Percentiles rank a stretch among this genome's conserved stretches.
Evolutionary conservation across 768 basidiomycete species (phyloP).

Genomic region (Gelatoporia subvermispora): DNA sequence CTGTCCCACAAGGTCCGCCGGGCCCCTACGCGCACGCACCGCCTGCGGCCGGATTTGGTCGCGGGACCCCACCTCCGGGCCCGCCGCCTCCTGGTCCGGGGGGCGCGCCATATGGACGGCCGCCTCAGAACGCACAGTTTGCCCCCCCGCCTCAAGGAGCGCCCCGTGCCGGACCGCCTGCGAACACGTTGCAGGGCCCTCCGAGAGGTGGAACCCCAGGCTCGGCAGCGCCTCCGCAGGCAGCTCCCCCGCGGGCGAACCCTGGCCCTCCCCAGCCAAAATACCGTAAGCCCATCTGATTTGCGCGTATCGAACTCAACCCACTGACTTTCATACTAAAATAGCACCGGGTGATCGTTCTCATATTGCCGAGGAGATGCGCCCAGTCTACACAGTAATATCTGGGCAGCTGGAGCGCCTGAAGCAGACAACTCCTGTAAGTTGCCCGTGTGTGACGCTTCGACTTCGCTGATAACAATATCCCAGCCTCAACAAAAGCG

Average conservation of each 20-base stretch:
- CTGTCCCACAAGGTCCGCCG: constrained; percentile 30
- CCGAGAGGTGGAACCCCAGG: constrained; percentile 11
- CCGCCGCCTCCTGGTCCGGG: constrained; percentile 26
- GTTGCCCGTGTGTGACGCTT: constrained; percentile 23
- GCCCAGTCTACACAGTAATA: constrained; percentile 65
- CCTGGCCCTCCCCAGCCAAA: constrained; percentile 43
- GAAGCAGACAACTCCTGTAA: constrained; percentile 72
- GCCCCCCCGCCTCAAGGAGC: constrained; percentile 4
- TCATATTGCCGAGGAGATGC: constrained; percentile 76
- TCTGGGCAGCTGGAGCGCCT: constrained; percentile 56
- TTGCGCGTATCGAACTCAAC: background rate
- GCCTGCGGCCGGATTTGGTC: constrained; percentile 36
- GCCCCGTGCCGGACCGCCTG: constrained; percentile 14
- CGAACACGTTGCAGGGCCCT: constrained; percentile 22
- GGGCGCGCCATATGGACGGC: constrained; percentile 10
- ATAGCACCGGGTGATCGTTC: constrained; percentile 84
- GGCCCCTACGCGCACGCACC: constrained; percentile 32
- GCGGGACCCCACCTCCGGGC: constrained; percentile 21
- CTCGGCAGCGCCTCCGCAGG: constrained; percentile 22
- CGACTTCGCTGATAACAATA: background rate
- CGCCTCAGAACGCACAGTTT: constrained; percentile 12
- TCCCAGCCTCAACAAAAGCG: constrained; percentile 75
- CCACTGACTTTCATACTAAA: constrained; percentile 10
- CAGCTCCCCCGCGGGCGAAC: constrained; percentile 29
- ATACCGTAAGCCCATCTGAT: constrained; percentile 52